Percentiles rank a stretch among this genome's conserved stretches.
phyloP scores from a whole-genome alignment of 345 rosid species.

The Aurinia saxatilis region DNA sequence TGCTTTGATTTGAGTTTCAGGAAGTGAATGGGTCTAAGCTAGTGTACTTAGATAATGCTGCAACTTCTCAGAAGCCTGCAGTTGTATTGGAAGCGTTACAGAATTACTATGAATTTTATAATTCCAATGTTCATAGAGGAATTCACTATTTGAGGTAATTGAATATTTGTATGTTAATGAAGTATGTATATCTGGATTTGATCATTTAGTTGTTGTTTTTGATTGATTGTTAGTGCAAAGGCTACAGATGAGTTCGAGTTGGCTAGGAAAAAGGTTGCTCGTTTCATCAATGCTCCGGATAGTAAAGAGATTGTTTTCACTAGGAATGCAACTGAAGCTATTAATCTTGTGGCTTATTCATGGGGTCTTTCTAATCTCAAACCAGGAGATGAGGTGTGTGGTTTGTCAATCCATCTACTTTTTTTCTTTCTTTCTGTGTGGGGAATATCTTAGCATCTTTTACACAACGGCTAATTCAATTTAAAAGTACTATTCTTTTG shows the following conservation, averaged over 20 bases:
- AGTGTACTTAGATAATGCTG: slow-evolving; percentile 88
- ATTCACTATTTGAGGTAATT: slow-evolving; percentile 72
- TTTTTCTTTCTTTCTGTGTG: too few species aligned
- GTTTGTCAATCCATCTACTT: not conserved
- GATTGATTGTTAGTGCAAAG: slow-evolving; percentile 48
- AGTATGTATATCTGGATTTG: not conserved
- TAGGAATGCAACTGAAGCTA: slow-evolving; percentile 93
- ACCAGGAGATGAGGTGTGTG: slow-evolving; percentile 71
- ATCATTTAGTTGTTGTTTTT: not conserved
- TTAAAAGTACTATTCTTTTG: not conserved
- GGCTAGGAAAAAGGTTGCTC: slow-evolving; percentile 85
- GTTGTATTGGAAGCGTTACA: slow-evolving; percentile 65
- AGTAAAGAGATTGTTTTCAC: slow-evolving; percentile 79
- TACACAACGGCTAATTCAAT: not conserved
- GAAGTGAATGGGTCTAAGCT: slow-evolving; percentile 79
- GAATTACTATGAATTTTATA: slow-evolving; percentile 61
- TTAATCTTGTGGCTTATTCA: slow-evolving; percentile 79
- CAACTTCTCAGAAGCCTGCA: slow-evolving; percentile 92
- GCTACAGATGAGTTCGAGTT: slow-evolving; percentile 89
- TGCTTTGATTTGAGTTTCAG: slow-evolving; percentile 25
- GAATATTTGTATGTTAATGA: not conserved
- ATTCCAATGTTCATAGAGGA: slow-evolving; percentile 91
- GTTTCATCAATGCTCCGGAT: slow-evolving; percentile 70
- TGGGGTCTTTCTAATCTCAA: slow-evolving; percentile 78
- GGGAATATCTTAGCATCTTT: not conserved